These are phyloP conservation scores for Ensete ventricosum DNA, from an alignment of 176 grass and related monocot species.

Conservation along the genomic window DNA sequence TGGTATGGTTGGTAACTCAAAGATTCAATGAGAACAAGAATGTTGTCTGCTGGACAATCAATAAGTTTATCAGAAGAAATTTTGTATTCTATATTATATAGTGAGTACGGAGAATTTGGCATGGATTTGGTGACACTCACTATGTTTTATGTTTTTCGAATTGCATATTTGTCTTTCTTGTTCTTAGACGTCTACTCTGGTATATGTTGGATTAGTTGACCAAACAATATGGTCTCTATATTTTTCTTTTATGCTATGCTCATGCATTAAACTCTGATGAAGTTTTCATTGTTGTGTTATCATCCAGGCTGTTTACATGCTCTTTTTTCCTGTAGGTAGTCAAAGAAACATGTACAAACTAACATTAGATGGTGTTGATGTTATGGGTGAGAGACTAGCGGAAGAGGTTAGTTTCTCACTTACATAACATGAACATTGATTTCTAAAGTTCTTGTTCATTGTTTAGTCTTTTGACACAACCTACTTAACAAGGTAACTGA, in stretches of 20 bases:
- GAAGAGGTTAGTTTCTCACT: constrained; percentile 41
- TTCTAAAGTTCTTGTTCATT: background rate
- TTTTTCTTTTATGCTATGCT: too few relatives aligned
- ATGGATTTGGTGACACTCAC: too few relatives aligned
- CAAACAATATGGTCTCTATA: too few relatives aligned
- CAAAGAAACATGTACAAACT: constrained; percentile 58
- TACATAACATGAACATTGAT: background rate
- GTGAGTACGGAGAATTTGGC: too few relatives aligned
- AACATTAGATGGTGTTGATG: constrained; percentile 67
- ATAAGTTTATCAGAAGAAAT: too few relatives aligned
- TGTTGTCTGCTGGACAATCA: too few relatives aligned
- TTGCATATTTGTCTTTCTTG: background rate
- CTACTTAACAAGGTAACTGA: constrained; percentile 51
- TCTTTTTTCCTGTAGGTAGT: constrained; percentile 45
- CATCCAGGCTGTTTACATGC: background rate
- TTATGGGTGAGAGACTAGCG: constrained; percentile 69
- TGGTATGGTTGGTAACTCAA: too few relatives aligned
- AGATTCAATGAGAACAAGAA: too few relatives aligned
- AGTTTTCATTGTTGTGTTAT: background rate
- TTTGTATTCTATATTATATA: too few relatives aligned
- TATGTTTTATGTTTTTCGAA: too few relatives aligned
- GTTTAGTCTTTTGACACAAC: constrained; percentile 26
- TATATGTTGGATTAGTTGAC: background rate
- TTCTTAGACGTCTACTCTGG: background rate
- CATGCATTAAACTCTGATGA: too few relatives aligned